Base-by-base conservation (phyloP, 139 green algal species). In the Haematococcus sp. region DNA sequence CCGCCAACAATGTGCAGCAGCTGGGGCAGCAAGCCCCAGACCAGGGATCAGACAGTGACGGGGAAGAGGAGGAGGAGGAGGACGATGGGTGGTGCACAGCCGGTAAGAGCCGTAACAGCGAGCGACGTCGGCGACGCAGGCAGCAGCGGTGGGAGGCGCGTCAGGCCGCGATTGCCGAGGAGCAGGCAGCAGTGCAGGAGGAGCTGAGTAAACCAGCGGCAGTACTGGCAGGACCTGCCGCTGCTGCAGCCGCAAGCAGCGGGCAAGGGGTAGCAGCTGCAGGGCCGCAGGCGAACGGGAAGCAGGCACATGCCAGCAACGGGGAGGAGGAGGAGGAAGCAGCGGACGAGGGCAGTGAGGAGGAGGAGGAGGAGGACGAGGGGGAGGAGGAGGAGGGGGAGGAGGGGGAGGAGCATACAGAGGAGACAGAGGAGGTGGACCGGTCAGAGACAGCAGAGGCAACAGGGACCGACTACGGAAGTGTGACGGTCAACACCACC, bases 1-100 rank as follows among this genome's bases (percentile, higher is more conserved):
- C 32, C 1, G 25, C 49, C 23, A 2, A 1, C 19, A 1, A n/a
- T 9, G 65, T 1, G 13, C 23, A 16, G 20, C 33, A 15, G 23
- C 19, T 20, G 22, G 74, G 28, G 30, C 11, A 34, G 3, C 33
- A n/a, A 19, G 40, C 7, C 7, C 7, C 40, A 49, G 40, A 49
- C 7, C 7, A 49, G 7, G 40, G 40, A 7, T 49, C 40, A 49
- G 40, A n/a, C n/a, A 43, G 0, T 25, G 44, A 55, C 19, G 70
- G 73, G 1, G 79, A 77, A 1, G 80, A 80, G 13, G 80, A 77
- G 19, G 72, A 74, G 35, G 79, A 85, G 0, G 79, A 76, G 13
- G 68, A 76, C 17, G 74, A 59, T 28, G 77, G 35, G 22, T 86
- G 80, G 80, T 25, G 27, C 20, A 74, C 61, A 9, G 76, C 55